Evolutionary conservation across 2,329 filamentous ascomycete genomes (phyloP).

Genomic region (Domatiomyces globalis): DNA sequence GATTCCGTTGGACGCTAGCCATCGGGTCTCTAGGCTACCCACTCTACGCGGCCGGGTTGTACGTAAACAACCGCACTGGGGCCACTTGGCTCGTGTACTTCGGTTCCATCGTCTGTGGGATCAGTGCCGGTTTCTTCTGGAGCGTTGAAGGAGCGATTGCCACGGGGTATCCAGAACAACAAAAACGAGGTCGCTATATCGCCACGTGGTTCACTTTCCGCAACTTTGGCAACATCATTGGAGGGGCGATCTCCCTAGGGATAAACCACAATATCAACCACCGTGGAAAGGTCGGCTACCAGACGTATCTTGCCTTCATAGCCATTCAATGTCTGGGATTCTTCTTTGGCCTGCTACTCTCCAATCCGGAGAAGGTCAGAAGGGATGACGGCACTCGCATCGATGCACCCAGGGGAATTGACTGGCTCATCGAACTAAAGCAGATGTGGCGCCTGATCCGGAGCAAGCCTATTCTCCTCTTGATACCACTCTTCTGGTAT

Average conservation of each 20-base stretch:
- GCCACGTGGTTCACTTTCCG: slow-evolving; percentile 42
- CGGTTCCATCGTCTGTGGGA: slow-evolving; percentile 30
- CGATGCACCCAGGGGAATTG: slow-evolving; percentile 19
- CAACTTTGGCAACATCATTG: slow-evolving; percentile 40
- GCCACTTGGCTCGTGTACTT: slow-evolving; percentile 33
- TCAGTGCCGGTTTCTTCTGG: slow-evolving; percentile 29
- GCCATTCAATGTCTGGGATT: slow-evolving; percentile 35
- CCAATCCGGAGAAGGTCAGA: slow-evolving; percentile 32
- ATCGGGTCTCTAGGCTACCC: slow-evolving; percentile 33
- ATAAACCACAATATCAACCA: slow-evolving; percentile 33
- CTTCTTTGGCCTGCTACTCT: slow-evolving; percentile 30
- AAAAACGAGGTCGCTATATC: slow-evolving; percentile 32
- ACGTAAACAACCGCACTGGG: slow-evolving; percentile 33
- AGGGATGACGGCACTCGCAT: slow-evolving; percentile 30
- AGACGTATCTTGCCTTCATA: slow-evolving; percentile 23
- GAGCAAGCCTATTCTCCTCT: slow-evolving; percentile 25
- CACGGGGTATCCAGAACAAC: slow-evolving; percentile 33
- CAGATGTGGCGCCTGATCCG: slow-evolving; percentile 26
- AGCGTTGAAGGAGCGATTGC: slow-evolving; percentile 29
- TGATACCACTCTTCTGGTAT: slow-evolving; percentile 27
- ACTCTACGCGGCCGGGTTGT: slow-evolving; percentile 31
- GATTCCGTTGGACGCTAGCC: slow-evolving; percentile 28
- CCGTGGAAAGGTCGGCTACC: slow-evolving; percentile 34
- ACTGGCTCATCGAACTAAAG: slow-evolving; percentile 22
- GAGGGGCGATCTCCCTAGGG: slow-evolving; percentile 37